phyloP scores from a whole-genome alignment of 371 early-diverging fungal genomes.

The Basidiobolus heterosporus region DNA sequence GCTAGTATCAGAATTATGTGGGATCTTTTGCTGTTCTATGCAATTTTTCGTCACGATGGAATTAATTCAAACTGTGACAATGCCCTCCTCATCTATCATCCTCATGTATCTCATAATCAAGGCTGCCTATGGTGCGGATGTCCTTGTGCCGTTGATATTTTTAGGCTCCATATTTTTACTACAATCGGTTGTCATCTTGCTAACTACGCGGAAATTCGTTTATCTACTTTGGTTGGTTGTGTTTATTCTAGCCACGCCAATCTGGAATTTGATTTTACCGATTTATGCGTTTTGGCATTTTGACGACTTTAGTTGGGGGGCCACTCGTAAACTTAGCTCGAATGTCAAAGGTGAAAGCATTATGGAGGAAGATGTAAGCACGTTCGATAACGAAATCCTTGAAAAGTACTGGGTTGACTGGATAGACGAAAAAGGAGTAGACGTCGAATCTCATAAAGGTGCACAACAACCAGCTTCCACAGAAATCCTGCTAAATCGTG shows the following conservation, averaged over 20 bases:
- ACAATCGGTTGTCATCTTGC: constrained; percentile 69
- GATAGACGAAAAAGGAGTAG: no score
- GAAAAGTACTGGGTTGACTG: no score
- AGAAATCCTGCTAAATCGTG: no score
- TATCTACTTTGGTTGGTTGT: constrained; percentile 70
- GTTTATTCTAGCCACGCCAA: constrained; percentile 58
- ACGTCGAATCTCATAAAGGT: no score
- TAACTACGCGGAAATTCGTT: constrained; percentile 64
- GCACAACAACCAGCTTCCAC: no score
- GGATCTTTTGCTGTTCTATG: constrained; percentile 78
- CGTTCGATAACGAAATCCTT: constrained; percentile 28
- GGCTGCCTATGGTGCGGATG: constrained; percentile 3
- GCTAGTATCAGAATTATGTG: constrained; percentile 68
- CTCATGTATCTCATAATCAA: constrained; percentile 17
- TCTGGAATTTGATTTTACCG: constrained; percentile 93
- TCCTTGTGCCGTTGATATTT: constrained; percentile 37
- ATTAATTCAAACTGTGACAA: constrained; percentile 61
- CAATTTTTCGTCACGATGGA: constrained; percentile 73
- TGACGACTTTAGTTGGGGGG: constrained; percentile 92
- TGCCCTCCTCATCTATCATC: constrained; percentile 65
- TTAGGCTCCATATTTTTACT: constrained; percentile 49
- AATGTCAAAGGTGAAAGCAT: constrained; percentile 33
- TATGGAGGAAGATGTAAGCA: constrained; percentile 25
- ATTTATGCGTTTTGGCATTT: constrained; percentile 92
- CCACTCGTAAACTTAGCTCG: constrained; percentile 53